These are phyloP conservation scores for Fagopyrum homotropicum DNA, from an alignment of 148 eudicot species.

Conservation along the genomic window DNA sequence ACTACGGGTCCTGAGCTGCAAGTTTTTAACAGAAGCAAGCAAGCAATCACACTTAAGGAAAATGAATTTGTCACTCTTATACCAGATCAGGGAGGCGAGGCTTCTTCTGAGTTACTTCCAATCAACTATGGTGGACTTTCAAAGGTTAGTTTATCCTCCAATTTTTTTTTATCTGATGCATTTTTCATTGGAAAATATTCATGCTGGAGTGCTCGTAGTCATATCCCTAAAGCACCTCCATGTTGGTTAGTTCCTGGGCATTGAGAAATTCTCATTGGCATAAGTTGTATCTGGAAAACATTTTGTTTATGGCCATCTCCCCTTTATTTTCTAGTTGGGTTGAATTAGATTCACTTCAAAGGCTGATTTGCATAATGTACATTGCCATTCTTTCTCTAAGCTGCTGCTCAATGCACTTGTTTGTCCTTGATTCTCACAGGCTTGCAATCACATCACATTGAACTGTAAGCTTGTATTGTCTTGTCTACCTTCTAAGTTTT, in stretches of 20 bases:
- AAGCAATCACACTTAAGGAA: constrained; percentile 45
- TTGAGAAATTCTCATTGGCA: not conserved
- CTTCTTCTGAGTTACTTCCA: constrained; percentile 51
- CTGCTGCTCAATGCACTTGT: not conserved
- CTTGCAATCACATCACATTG: not conserved
- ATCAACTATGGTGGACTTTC: constrained; percentile 58
- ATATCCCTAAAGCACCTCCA: not conserved
- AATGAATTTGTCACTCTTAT: constrained; percentile 50
- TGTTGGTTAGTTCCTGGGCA: not conserved
- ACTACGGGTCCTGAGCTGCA: constrained; percentile 66
- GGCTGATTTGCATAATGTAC: not conserved
- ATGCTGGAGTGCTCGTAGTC: not conserved
- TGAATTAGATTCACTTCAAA: not conserved
- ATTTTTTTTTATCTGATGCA: not conserved
- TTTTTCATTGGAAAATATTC: not conserved
- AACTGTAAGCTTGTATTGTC: not conserved
- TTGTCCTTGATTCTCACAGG: not conserved
- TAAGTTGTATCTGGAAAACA: not conserved
- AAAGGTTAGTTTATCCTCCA: constrained; percentile 27
- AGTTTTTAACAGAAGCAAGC: constrained; percentile 48
- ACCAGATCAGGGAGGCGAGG: constrained; percentile 47
- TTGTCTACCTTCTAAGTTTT: not conserved
- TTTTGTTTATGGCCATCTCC: not conserved
- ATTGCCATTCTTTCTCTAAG: not conserved
- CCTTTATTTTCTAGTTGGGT: not conserved